Percentiles rank a stretch among this genome's conserved stretches.
Evolutionary conservation across 1,139 yeast species (phyloP).

Genomic region (Lodderomyces theae): DNA sequence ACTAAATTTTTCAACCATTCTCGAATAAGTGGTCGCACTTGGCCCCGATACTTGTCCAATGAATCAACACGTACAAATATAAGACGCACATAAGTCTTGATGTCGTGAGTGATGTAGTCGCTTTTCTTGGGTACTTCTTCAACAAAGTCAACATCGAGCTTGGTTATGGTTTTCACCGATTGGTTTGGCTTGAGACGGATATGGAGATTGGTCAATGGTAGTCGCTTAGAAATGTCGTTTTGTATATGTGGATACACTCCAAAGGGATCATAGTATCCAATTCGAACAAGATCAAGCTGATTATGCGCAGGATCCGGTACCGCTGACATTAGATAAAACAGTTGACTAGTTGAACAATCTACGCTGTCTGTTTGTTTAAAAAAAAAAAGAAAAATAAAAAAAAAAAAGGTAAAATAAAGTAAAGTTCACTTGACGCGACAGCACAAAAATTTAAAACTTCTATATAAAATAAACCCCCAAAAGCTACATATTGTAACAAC

Average conservation of each 20-base stretch:
- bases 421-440: too few relatives aligned
- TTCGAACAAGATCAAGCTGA: slow-evolving; percentile 29
- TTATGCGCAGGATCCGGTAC: too few relatives aligned
- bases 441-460: too few relatives aligned
- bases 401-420: too few relatives aligned
- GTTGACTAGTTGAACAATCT: too few relatives aligned
- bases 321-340: too few relatives aligned
- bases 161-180: slow-evolving; percentile 66
- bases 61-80: slow-evolving; percentile 68
- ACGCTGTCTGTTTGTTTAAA: not conserved
- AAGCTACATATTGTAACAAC: too few relatives aligned
- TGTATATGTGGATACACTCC: slow-evolving; percentile 57
- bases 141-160: slow-evolving; percentile 54
- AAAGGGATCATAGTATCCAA: slow-evolving; percentile 88
- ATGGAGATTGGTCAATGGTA: slow-evolving; percentile 73
- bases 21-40: slow-evolving; percentile 73
- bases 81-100: slow-evolving; percentile 58
- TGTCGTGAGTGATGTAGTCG: slow-evolving; percentile 4
- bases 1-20: slow-evolving; percentile 72
- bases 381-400: too few relatives aligned
- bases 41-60: slow-evolving; percentile 71
- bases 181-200: slow-evolving; percentile 63
- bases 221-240: slow-evolving; percentile 47
- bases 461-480: too few relatives aligned
- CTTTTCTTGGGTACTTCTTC: slow-evolving; percentile 55